Base-by-base conservation (phyloP, 768 basidiomycete genomes). In the Mycena rosella region DNA sequence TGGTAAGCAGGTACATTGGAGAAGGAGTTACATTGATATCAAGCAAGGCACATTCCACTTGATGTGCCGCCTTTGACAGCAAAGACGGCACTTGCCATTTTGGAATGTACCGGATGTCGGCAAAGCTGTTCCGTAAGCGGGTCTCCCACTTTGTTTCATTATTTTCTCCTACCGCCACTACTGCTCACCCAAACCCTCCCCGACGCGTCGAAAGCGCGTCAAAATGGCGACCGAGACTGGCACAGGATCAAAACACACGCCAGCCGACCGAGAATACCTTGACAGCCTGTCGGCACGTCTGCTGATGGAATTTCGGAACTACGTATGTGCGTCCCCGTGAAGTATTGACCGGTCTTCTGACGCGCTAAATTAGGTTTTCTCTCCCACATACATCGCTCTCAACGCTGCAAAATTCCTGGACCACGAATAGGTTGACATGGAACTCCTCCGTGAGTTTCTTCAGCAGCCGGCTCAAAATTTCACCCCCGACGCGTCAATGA, bases 341-440 rank as follows among this genome's bases (percentile, higher is more conserved):
- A n/a, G n/a, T n/a, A n/a, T n/a, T n/a, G n/a, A n/a, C n/a, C n/a
- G n/a, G n/a, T n/a, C n/a, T n/a, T n/a, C n/a, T n/a, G n/a, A n/a
- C n/a, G n/a, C n/a, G n/a, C n/a, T n/a, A n/a, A n/a, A n/a, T n/a
- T n/a, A n/a, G n/a, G n/a, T n/a, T n/a, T 51, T 51, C 26, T 26
- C 32, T 55, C 29, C 53, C 53, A 32, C 36, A 5, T 55, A 55
- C 53, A 55, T 55, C 20, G 29, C 53, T 10, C 32, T 8, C 53
- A 55, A 55, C 22, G 34, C 53, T 11, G n/a, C 36, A 5, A 55
- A 24, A 26, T 57, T 57, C 30, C 57, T 47, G 2, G 57, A 59
- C 24, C 32, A 59, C 40, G 57, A 59, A 44, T 59, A 44, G 57
- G 26, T 54, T 17, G 53, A 59, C 44, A 44, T 59, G 13, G 40